Conservation (phyloP, 2,329 filamentous ascomycete genomes). For the Aspergillus puulaauensis region DNA sequence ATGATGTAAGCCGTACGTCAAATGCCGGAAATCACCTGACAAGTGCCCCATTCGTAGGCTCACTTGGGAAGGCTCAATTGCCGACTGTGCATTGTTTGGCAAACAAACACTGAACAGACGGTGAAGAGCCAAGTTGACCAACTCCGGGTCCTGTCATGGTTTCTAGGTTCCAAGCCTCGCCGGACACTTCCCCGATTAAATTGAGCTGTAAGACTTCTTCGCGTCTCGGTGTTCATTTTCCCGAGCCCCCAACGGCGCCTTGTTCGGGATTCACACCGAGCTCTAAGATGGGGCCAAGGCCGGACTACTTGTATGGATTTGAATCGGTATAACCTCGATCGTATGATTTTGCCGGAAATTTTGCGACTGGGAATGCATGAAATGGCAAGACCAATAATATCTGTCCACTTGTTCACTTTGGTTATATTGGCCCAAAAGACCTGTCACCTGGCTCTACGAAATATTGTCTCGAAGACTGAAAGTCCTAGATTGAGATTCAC, state of each 20-base stretch:
- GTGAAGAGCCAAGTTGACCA: background rate
- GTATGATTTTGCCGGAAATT: background rate
- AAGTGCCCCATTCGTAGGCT: background rate
- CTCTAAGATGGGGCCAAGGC: background rate
- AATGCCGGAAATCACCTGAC: background rate
- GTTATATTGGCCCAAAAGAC: background rate
- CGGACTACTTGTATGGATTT: background rate
- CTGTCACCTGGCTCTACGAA: background rate
- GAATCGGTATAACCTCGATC: background rate
- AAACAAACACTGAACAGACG: background rate
- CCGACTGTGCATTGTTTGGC: background rate
- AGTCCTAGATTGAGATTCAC: background rate
- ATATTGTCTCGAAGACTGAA: background rate
- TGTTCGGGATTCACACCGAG: background rate
- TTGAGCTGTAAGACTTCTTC: background rate
- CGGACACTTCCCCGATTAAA: slow-evolving; percentile 1
- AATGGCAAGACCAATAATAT: background rate
- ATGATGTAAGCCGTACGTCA: background rate
- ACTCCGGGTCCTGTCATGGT: background rate
- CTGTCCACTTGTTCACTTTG: background rate
- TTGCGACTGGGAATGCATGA: background rate
- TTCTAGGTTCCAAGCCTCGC: background rate
- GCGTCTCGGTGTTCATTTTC: background rate
- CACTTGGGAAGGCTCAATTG: slow-evolving; percentile 3
- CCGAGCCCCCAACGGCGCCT: background rate